These are phyloP conservation scores for Nicotiana tabacum DNA, from an alignment of 257 asterid species.

Conservation along the genomic window DNA sequence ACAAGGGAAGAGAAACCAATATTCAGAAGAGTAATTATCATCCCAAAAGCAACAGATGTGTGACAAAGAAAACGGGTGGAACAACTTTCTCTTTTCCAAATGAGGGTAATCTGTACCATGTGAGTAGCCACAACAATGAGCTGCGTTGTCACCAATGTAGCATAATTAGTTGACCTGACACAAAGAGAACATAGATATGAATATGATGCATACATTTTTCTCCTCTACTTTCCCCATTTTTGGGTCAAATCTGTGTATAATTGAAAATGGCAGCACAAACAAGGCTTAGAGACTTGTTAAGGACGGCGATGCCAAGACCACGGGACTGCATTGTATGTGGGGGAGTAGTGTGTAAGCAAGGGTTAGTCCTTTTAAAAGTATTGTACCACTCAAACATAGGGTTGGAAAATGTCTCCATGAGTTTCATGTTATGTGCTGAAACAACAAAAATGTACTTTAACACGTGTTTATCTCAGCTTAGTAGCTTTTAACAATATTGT, in stretches of 20 bases:
- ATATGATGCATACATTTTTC: not conserved
- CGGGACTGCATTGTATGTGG: not conserved
- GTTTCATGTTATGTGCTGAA: not conserved
- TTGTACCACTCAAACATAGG: not conserved
- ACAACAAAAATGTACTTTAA: not conserved
- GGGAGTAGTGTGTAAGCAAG: not conserved
- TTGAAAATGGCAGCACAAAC: slow-evolving; percentile 3
- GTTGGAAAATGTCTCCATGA: not conserved
- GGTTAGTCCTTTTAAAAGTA: not conserved
- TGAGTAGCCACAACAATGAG: slow-evolving; percentile 80
- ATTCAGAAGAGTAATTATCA: slow-evolving; percentile 12
- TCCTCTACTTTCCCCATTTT: not conserved
- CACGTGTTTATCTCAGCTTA: not conserved
- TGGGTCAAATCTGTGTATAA: not conserved
- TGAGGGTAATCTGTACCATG: slow-evolving; percentile 50
- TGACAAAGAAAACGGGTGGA: not conserved
- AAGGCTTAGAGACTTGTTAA: not conserved
- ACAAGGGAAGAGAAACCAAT: slow-evolving; percentile 27
- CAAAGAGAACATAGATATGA: slow-evolving; percentile 17
- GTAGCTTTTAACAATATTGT: not conserved
- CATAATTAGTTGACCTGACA: slow-evolving; percentile 90
- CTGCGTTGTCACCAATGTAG: slow-evolving; percentile 79
- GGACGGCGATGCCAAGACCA: not conserved
- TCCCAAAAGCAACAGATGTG: not conserved
- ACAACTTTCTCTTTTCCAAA: not conserved